These are phyloP conservation scores for Saitozyma podzolica DNA, from an alignment of 768 basidiomycete species.

Conservation along the genomic window DNA sequence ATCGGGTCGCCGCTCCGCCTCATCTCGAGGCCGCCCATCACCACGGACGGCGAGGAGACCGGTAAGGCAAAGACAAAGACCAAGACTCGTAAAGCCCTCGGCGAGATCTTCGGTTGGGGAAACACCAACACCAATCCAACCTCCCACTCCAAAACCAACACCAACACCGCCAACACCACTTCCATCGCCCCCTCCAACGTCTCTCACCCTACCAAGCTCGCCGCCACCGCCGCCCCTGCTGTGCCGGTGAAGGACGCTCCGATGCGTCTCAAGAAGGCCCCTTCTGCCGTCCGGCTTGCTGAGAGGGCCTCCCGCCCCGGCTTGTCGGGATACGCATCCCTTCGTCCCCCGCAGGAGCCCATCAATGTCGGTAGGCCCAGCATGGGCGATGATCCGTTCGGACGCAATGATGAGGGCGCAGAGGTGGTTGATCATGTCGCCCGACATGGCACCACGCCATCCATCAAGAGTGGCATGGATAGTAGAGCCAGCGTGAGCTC, in stretches of 20 bases:
- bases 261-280: too few relatives aligned
- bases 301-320: neutral
- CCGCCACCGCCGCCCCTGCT: neutral
- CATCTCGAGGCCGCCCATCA: neutral
- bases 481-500: slow-evolving; percentile 25
- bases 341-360: neutral
- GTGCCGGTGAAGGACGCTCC: slow-evolving; percentile 24
- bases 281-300: neutral
- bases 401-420: slow-evolving; percentile 24
- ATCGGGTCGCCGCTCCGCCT: too few relatives aligned
- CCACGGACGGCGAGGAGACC: neutral
- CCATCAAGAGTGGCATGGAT: slow-evolving; percentile 24
- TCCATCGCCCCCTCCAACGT: slow-evolving; percentile 53
- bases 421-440: slow-evolving; percentile 34
- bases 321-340: neutral
- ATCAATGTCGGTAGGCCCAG: slow-evolving; percentile 20
- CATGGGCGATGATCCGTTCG: slow-evolving; percentile 42
- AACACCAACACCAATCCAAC: slow-evolving; percentile 11
- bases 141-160: slow-evolving; percentile 2
- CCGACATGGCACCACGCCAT: slow-evolving; percentile 16
- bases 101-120: slow-evolving; percentile 42
- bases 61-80: slow-evolving; percentile 25
- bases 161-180: slow-evolving; percentile 5
- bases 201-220: slow-evolving; percentile 43
- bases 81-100: slow-evolving; percentile 38